Conservation (phyloP, 108 stramenopile genomes). For the Fistulifera pelliculosa region DNA sequence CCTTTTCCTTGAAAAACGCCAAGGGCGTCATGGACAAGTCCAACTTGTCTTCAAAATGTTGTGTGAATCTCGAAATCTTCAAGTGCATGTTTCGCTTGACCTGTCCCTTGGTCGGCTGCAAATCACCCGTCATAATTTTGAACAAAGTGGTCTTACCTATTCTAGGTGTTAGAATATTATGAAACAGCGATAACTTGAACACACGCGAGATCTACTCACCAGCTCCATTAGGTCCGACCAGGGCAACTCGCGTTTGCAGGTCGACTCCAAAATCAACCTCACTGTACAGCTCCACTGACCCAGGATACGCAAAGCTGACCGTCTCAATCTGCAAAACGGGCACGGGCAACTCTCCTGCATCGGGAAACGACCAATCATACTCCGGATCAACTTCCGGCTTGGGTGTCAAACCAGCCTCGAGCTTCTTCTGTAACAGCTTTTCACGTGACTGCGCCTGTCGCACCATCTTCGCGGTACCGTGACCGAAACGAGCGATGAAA, state of each 20-base stretch:
- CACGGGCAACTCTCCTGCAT: conserved; percentile 82
- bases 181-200: no score
- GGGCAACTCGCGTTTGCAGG: conserved; percentile 81
- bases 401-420: conserved; percentile 80
- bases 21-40: conserved; percentile 92
- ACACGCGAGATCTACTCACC: conserved; percentile 12
- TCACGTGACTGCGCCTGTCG: conserved; percentile 89
- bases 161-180: no score
- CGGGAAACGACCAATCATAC: conserved; percentile 72
- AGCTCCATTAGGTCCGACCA: no score
- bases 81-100: conserved; percentile 91
- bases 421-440: conserved; percentile 83
- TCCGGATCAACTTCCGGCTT: conserved; percentile 72
- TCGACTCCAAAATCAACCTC: conserved; percentile 88
- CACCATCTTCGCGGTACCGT: conserved; percentile 93
- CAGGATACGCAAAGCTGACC: conserved; percentile 73
- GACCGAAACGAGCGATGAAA: conserved; percentile 94
- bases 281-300: conserved; percentile 56
- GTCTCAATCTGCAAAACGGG: conserved; percentile 78
- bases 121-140: conserved; percentile 89
- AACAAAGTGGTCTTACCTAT: conserved; percentile 86
- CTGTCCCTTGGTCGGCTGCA: conserved; percentile 84
- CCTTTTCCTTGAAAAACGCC: conserved; percentile 89
- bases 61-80: conserved; percentile 91
- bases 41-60: conserved; percentile 98